Base-by-base conservation (phyloP, 768 basidiomycete genomes). In the Termitomyces titanicus region DNA sequence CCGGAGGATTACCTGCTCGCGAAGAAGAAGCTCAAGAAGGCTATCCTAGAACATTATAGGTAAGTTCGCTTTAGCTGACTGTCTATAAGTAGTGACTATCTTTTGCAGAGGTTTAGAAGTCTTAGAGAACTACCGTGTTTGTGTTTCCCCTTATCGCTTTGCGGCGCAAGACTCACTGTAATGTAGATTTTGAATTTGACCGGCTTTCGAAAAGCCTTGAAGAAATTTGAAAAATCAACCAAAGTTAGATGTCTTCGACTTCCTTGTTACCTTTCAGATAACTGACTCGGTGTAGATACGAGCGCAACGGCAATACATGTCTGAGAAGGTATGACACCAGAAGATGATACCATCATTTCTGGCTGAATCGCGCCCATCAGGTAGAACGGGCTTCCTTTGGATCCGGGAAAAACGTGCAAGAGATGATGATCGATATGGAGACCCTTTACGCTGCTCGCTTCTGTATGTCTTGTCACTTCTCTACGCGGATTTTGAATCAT, bases 51-150 rank as follows among this genome's bases (percentile, higher is more conserved):
- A 64, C 87, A 88, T 66, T 96, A 98, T 70, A 81, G 84, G 87
- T 87, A 61, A 35, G 71, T 63, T 12, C 8, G 35, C 27, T 27
- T 38, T 47, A 46, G 12, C 20, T 13, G 17, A 12, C 22, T 10
- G 2, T 33, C 18, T 11, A 18, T 44, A 4, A 8, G 17, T 13
- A 15, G n/a, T 42, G 15, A 44, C 8, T n/a, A 24, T 25, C 22
- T 39, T 27, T 37, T 38, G 29, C 54, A 89, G 92, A 17, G 88
- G 82, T 10, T 73, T 97, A 20, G 94, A 96, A 66, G 72, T 88
- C 49, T 75, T 99, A 57, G 90, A 93, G 62, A 92, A 92, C 65
- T 99, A 96, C 69, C 80, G 93, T 31, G 93, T 93, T 65, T 15
- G 82, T 66, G 3, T 39, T 25, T 48, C 1, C 15, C 5, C 18